Percentiles rank a stretch among this genome's conserved stretches.
phyloP scores from a whole-genome alignment of 2,329 filamentous ascomycete species.

The Curvularia eragrostidis region DNA sequence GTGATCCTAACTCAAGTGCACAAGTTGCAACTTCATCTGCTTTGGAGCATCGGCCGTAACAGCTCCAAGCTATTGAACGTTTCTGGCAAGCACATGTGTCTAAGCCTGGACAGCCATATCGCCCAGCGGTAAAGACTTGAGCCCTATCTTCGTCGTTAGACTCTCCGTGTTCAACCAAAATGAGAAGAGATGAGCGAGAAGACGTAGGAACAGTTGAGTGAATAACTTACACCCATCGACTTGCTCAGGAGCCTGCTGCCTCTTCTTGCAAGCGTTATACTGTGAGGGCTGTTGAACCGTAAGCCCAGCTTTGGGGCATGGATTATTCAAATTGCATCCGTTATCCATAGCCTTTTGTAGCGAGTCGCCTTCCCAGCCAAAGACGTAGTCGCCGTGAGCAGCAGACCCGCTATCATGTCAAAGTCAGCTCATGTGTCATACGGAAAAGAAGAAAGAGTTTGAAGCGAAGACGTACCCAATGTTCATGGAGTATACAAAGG shows the following conservation, averaged over 20 bases:
- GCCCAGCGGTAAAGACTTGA: slow-evolving; percentile 37
- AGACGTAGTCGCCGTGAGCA: slow-evolving; percentile 51
- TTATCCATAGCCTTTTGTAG: slow-evolving; percentile 53
- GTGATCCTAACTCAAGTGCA: background rate
- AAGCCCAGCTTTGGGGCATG: slow-evolving; percentile 42
- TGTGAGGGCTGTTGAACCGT: slow-evolving; percentile 34
- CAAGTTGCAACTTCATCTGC: no score
- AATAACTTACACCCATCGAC: slow-evolving; percentile 44
- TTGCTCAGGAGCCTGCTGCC: slow-evolving; percentile 42
- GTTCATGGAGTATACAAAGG: slow-evolving; percentile 46
- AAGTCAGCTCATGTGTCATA: background rate
- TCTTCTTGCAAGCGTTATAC: slow-evolving; percentile 45
- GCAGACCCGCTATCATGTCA: slow-evolving; percentile 31
- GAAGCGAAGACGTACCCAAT: slow-evolving; percentile 30
- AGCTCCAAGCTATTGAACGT: no score
- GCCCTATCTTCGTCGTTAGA: slow-evolving; percentile 31
- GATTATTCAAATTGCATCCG: slow-evolving; percentile 47
- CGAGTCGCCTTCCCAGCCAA: slow-evolving; percentile 55
- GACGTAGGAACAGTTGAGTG: background rate
- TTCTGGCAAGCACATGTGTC: background rate
- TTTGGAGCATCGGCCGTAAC: no score
- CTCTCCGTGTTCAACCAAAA: no score
- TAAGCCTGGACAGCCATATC: slow-evolving; percentile 38
- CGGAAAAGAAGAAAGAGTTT: background rate
- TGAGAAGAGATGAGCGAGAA: no score